A percentile compares a stretch with the other conserved stretches of the same genome.
phyloP scores from a whole-genome alignment of 352 stramenopile genomes.

The Bremia lactucae region DNA sequence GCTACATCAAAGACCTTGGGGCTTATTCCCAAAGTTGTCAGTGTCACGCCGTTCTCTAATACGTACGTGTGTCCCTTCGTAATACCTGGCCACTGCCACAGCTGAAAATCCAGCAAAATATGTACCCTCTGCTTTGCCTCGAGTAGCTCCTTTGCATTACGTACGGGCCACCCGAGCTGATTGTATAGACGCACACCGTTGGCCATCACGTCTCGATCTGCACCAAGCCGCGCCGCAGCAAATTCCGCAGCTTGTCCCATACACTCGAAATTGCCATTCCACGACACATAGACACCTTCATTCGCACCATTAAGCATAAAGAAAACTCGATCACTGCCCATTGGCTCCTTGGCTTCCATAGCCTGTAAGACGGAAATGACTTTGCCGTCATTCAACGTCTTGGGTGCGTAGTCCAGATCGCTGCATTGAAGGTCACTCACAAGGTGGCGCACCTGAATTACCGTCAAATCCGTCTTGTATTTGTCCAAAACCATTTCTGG shows the following conservation, averaged over 20 bases:
- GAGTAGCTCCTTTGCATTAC: conserved; percentile 33
- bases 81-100: conserved; percentile 80
- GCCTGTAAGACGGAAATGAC: conserved; percentile 37
- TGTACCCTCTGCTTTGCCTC: conserved; percentile 54
- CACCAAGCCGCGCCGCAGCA: conserved; percentile 48
- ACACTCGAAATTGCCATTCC: conserved; percentile 65
- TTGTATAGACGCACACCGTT: conserved; percentile 69
- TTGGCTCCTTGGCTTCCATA: conserved; percentile 28
- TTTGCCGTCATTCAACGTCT: conserved; percentile 27
- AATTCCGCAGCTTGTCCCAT: conserved; percentile 29
- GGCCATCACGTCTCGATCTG: conserved; percentile 47
- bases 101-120: conserved; percentile 71
- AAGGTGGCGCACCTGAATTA: conserved; percentile 31
- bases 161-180: conserved; percentile 54
- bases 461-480: conserved; percentile 48
- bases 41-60: conserved; percentile 54
- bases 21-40: conserved; percentile 54
- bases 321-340: conserved; percentile 44
- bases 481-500: conserved; percentile 27
- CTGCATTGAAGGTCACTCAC: conserved; percentile 24
- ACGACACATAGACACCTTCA: conserved; percentile 67
- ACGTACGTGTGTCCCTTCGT: conserved; percentile 64
- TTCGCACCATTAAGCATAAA: conserved; percentile 82
- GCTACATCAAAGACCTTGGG: conserved; percentile 73
- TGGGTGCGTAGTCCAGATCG: conserved; percentile 25